These are phyloP conservation scores for Hortiboletus campestris DNA, from an alignment of 768 basidiomycete species.

Conservation along the genomic window DNA sequence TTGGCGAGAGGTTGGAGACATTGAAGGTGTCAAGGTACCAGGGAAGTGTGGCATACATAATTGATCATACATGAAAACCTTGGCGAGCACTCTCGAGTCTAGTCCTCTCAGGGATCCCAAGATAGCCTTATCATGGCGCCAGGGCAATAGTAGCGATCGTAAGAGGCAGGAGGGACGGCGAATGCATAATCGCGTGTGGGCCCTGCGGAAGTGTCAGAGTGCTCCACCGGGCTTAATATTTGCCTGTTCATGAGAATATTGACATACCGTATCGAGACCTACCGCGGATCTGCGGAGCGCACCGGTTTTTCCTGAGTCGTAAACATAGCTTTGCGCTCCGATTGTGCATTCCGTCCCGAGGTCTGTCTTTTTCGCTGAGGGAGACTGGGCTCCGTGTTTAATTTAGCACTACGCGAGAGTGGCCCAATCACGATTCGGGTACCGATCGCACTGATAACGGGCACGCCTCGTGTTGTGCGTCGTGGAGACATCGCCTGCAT, in stretches of 20 bases:
- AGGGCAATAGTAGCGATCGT: conserved; percentile 14
- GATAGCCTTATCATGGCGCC: conserved; percentile 30
- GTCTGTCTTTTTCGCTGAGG: conserved; percentile 2
- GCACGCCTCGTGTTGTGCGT: conserved; percentile 6
- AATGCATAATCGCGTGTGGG: conserved; percentile 20
- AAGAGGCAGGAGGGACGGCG: conserved; percentile 28
- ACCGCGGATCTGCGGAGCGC: conserved; percentile 32
- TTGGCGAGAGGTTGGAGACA: background rate
- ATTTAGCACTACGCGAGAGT: conserved; percentile 1
- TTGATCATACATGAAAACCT: conserved; percentile 19
- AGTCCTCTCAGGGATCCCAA: conserved; percentile 28
- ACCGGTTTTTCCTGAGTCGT: background rate
- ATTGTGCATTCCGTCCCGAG: conserved; percentile 13
- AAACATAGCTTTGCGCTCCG: conserved; percentile 3
- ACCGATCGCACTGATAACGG: conserved; percentile 4
- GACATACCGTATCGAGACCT: conserved; percentile 19
- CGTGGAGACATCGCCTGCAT: background rate
- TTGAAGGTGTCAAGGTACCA: conserved; percentile 20
- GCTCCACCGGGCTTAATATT: conserved; percentile 21
- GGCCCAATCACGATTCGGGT: conserved; percentile 7
- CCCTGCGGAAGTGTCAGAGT: conserved; percentile 17
- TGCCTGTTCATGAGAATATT: conserved; percentile 23
- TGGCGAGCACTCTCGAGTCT: conserved; percentile 20
- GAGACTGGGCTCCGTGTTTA: background rate
- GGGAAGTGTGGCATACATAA: conserved; percentile 15